Conservation (phyloP, 2,329 filamentous ascomycete species). For the Colletotrichum scovillei region DNA sequence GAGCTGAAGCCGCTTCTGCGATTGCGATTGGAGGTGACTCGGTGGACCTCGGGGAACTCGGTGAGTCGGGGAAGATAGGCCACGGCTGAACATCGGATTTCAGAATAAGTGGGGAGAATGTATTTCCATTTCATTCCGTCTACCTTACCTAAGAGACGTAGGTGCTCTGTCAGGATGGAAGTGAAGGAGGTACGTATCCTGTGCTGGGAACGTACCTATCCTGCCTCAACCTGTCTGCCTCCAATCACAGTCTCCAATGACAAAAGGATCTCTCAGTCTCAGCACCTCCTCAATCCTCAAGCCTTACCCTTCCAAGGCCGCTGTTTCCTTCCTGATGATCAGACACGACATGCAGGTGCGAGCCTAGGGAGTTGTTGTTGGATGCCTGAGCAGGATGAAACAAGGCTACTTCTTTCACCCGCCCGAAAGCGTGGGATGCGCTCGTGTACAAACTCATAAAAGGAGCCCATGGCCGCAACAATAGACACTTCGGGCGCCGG, state of each 20-base stretch:
- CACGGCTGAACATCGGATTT: background rate
- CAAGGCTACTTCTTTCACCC: background rate
- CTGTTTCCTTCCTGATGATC: background rate
- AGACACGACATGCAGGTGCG: background rate
- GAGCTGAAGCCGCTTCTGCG: background rate
- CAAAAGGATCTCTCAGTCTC: background rate
- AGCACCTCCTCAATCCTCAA: background rate
- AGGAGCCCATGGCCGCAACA: background rate
- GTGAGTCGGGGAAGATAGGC: background rate
- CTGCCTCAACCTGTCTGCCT: background rate
- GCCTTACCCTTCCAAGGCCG: background rate
- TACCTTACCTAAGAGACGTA: too few species aligned
- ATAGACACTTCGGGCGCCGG: background rate
- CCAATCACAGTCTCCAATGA: background rate
- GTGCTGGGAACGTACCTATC: background rate
- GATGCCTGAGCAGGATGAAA: background rate
- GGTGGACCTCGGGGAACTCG: background rate
- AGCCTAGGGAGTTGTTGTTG: background rate
- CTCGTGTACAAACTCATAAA: background rate
- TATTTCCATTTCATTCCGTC: background rate
- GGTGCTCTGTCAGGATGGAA: too few species aligned
- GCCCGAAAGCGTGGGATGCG: background rate
- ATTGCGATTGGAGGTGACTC: background rate
- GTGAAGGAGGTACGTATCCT: background rate
- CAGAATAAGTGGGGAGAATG: background rate